Percentiles rank a stretch among this genome's conserved stretches.
phyloP scores from a whole-genome alignment of 2,329 filamentous ascomycete genomes.

The Aureobasidium sp. region DNA sequence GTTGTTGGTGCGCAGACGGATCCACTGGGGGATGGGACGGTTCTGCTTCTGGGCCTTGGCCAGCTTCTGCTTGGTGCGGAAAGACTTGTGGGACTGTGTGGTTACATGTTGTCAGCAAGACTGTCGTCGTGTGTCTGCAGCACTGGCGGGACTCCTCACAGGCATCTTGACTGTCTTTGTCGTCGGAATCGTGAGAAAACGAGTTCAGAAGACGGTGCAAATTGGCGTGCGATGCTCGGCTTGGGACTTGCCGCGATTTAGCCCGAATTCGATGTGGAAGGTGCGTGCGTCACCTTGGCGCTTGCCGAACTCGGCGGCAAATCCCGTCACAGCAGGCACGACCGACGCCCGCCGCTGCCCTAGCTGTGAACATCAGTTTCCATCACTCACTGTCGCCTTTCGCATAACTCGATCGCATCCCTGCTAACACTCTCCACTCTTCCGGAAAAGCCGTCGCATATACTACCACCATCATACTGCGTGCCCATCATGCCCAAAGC shows the following conservation, averaged over 20 bases:
- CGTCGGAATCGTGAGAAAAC: background rate
- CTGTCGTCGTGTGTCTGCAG: background rate
- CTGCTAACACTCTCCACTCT: background rate
- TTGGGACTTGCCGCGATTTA: conserved; percentile 19
- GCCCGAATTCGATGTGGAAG: conserved; percentile 16
- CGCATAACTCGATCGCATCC: background rate
- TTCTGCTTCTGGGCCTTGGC: conserved; percentile 99
- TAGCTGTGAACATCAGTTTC: background rate
- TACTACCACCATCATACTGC: too few species aligned
- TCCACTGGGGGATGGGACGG: conserved; percentile 99
- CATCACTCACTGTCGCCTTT: background rate
- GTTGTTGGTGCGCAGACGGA: conserved; percentile 95
- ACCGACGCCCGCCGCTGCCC: background rate
- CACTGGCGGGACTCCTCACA: conserved; percentile 16
- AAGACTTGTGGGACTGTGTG: conserved; percentile 93
- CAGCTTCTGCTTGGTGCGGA: conserved; percentile 99
- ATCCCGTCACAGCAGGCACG: conserved; percentile 1
- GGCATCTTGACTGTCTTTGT: conserved; percentile 20
- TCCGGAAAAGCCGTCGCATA: background rate
- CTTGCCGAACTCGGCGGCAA: conserved; percentile 12
- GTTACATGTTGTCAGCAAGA: background rate
- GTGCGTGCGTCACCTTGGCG: conserved; percentile 10
- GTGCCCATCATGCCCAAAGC: conserved; percentile 49
- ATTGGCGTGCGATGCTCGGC: conserved; percentile 12
- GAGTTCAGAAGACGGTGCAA: background rate